A percentile compares a stretch with the other conserved stretches of the same genome.
Conservation (phyloP, 495 filamentous ascomycete species). For the Cercophora scortea region DNA sequence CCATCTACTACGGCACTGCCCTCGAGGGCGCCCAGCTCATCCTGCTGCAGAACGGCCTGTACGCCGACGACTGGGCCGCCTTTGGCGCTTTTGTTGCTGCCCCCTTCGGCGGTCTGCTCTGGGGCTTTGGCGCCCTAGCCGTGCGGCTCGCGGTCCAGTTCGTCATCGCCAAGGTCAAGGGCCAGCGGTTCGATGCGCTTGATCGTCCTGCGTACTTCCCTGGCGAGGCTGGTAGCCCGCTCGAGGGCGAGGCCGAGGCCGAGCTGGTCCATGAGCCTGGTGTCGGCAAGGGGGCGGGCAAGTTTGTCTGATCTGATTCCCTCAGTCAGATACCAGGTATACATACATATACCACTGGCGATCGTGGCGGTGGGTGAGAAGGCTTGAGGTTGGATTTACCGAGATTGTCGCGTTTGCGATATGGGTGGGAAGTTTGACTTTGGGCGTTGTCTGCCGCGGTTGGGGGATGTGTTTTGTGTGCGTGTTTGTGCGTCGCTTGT, state of each 20-base stretch:
- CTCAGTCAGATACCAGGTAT: no score
- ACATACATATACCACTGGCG: no score
- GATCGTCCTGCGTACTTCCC: conserved; percentile 40
- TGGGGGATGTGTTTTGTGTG: no score
- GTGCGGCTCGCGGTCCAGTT: conserved; percentile 47
- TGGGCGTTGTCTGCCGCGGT: no score
- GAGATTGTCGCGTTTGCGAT: no score
- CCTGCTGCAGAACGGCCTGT: conserved; percentile 61
- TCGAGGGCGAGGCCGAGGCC: conserved; percentile 17
- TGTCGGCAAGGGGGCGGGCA: conserved; percentile 35
- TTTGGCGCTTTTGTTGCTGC: conserved; percentile 78
- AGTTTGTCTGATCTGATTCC: conserved; percentile 46
- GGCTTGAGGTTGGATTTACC: no score
- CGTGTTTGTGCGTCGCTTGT: no score
- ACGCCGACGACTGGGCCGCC: conserved; percentile 62
- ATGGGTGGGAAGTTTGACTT: no score
- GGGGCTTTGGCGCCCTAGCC: conserved; percentile 52
- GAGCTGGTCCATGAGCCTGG: conserved; percentile 19
- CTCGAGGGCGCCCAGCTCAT: conserved; percentile 56
- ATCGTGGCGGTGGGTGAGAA: no score
- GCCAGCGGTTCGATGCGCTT: conserved; percentile 52
- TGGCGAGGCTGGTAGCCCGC: conserved; percentile 7
- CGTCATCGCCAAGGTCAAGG: conserved; percentile 40
- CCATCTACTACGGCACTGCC: conserved; percentile 59
- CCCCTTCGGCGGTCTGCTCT: conserved; percentile 62